Conservation (phyloP, 805 yeast genomes). For the Starmera caribaea region DNA sequence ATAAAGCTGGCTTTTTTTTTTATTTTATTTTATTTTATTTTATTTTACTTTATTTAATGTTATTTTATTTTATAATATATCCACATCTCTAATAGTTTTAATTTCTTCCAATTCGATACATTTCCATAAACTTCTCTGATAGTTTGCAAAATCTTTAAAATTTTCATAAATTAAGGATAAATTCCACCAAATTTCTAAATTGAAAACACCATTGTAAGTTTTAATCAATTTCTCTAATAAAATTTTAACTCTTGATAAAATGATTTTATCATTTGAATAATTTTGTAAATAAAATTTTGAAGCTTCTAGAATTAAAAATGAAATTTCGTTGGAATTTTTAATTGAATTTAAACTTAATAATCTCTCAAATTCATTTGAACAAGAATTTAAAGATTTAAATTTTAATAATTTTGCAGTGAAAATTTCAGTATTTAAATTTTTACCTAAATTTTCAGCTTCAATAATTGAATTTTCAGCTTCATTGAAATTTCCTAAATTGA, state of each 20-base stretch:
- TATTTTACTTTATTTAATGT: too few species aligned
- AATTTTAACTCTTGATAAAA: slow-evolving; percentile 18
- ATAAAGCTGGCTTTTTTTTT: too few species aligned
- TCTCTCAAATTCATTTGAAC: slow-evolving; percentile 41
- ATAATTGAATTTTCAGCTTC: slow-evolving; percentile 66
- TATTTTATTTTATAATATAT: too few species aligned
- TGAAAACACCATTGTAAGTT: slow-evolving; percentile 31
- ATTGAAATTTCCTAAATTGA: slow-evolving; percentile 37
- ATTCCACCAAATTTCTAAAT: slow-evolving; percentile 63
- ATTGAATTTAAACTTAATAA: too few species aligned
- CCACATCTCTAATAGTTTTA: slow-evolving; percentile 39
- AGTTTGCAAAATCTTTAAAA: slow-evolving; percentile 39
- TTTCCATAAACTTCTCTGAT: slow-evolving; percentile 46
- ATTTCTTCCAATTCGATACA: slow-evolving; percentile 55
- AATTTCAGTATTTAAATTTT: not conserved
- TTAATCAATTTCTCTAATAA: slow-evolving; percentile 27
- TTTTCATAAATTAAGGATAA: slow-evolving; percentile 54
- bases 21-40: too few species aligned
- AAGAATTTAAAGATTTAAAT: slow-evolving; percentile 7
- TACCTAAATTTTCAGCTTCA: slow-evolving; percentile 44
- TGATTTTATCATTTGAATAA: not conserved
- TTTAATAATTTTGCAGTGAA: slow-evolving; percentile 34
- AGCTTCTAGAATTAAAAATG: slow-evolving; percentile 27
- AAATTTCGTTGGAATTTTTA: too few species aligned
- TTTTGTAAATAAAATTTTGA: not conserved